These are phyloP conservation scores for Russula brevipes DNA, from an alignment of 768 basidiomycete species.

Conservation along the genomic window DNA sequence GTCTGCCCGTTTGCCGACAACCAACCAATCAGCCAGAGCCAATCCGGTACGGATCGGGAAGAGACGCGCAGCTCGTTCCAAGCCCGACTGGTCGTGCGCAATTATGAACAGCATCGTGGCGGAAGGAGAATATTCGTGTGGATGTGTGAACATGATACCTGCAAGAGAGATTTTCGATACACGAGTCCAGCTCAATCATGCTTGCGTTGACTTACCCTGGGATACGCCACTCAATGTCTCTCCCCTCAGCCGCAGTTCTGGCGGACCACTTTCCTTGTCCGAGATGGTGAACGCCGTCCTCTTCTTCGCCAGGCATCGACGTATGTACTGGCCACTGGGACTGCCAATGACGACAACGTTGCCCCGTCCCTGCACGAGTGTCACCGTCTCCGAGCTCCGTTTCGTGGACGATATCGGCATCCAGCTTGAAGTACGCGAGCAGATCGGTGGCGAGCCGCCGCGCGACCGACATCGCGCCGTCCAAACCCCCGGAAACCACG, in stretches of 20 bases:
- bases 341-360: conserved; percentile 60
- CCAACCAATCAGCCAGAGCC: conserved; percentile 70
- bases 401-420: conserved; percentile 53
- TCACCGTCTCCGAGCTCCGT: conserved; percentile 30
- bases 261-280: conserved; percentile 4
- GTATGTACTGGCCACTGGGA: conserved; percentile 28
- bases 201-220: conserved; percentile 25
- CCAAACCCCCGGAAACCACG: conserved; percentile 39
- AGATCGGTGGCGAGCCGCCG: conserved; percentile 64
- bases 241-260: conserved; percentile 15
- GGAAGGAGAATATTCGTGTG: conserved; percentile 43
- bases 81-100: conserved; percentile 48
- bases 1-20: conserved; percentile 51
- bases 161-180: conserved; percentile 23
- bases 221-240: not conserved
- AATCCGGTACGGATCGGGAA: conserved; percentile 85
- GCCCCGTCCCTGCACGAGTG: conserved; percentile 44
- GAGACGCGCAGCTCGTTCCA: conserved; percentile 66
- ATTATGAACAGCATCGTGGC: conserved; percentile 52
- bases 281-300: conserved; percentile 26
- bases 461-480: conserved; percentile 48
- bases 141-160: conserved; percentile 60
- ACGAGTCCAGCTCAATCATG: not conserved
- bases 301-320: conserved; percentile 17
- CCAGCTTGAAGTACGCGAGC: conserved; percentile 62